These are phyloP conservation scores for Stephania yunnanensis DNA, from an alignment of 164 flowering plant species.

Conservation along the genomic window DNA sequence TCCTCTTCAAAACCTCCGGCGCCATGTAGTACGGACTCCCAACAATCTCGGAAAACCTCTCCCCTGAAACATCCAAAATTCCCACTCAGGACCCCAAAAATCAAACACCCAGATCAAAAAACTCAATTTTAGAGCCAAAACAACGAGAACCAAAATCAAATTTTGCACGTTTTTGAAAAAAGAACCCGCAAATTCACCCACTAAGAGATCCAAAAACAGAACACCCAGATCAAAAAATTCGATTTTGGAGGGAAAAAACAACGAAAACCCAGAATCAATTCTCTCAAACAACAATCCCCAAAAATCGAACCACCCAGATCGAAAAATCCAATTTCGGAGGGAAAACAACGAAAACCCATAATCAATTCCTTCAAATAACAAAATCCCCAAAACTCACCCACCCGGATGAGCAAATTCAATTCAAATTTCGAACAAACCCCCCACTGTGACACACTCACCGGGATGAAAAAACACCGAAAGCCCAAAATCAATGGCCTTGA, in stretches of 20 bases:
- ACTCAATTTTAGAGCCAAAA: no score
- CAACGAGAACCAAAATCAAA: no score
- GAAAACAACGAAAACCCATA: no score
- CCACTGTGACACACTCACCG: slow-evolving; percentile 25
- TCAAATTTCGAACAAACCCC: background rate
- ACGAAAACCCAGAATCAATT: no score
- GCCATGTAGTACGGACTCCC: slow-evolving; percentile 99
- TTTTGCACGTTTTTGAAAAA: no score
- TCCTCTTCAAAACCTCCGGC: slow-evolving; percentile 89
- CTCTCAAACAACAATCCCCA: no score
- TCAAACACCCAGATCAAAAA: background rate
- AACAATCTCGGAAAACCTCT: slow-evolving; percentile 67
- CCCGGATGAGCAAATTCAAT: background rate
- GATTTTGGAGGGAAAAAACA: background rate
- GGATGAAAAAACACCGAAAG: slow-evolving; percentile 83
- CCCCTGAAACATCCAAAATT: slow-evolving; percentile 17
- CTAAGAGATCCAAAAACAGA: background rate
- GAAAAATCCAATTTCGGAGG: no score
- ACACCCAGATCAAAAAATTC: background rate
- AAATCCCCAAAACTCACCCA: background rate
- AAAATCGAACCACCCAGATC: no score
- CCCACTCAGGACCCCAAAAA: background rate
- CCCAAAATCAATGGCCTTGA: slow-evolving; percentile 94
- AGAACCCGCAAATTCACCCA: no score
- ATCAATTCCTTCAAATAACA: no score